Conservation (phyloP, 805 yeast genomes). For the Kodamaea jinghongensis region DNA sequence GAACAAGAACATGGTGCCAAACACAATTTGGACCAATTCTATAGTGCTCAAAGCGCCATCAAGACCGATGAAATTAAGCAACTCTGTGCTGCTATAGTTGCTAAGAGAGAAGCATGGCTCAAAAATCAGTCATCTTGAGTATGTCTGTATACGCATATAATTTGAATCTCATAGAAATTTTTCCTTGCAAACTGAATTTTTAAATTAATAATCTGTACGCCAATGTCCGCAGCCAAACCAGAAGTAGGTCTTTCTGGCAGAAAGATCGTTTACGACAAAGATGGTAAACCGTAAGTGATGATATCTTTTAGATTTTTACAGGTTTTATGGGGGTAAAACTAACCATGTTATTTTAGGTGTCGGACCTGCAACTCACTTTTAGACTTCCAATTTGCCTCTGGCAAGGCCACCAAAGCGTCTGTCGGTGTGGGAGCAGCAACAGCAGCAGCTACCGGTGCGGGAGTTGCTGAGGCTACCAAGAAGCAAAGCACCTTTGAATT, state of each 20-base stretch:
- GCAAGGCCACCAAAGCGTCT: conserved; percentile 9
- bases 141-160: too few species aligned
- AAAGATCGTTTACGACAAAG: conserved; percentile 72
- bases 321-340: not conserved
- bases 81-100: conserved; percentile 52
- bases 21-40: conserved; percentile 67
- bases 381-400: conserved; percentile 69
- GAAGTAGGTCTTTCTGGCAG: conserved; percentile 59
- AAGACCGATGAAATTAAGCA: conserved; percentile 68
- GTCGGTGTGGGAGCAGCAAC: conserved; percentile 5
- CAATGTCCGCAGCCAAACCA: conserved; percentile 27
- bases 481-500: conserved; percentile 46
- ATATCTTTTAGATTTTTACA: not conserved
- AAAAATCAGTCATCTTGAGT: not conserved
- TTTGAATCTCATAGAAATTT: too few species aligned
- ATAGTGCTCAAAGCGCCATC: conserved; percentile 56
- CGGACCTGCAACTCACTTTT: conserved; percentile 81
- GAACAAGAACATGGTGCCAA: conserved; percentile 61
- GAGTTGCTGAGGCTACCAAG: conserved; percentile 10
- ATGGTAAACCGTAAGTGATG: conserved; percentile 85
- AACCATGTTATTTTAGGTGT: conserved; percentile 48
- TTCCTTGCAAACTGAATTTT: too few species aligned
- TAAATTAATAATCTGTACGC: not conserved
- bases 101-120: conserved; percentile 35
- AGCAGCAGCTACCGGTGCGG: conserved; percentile 4